Base-by-base conservation (phyloP, 495 filamentous ascomycete genomes). In the Tuber brumale region DNA sequence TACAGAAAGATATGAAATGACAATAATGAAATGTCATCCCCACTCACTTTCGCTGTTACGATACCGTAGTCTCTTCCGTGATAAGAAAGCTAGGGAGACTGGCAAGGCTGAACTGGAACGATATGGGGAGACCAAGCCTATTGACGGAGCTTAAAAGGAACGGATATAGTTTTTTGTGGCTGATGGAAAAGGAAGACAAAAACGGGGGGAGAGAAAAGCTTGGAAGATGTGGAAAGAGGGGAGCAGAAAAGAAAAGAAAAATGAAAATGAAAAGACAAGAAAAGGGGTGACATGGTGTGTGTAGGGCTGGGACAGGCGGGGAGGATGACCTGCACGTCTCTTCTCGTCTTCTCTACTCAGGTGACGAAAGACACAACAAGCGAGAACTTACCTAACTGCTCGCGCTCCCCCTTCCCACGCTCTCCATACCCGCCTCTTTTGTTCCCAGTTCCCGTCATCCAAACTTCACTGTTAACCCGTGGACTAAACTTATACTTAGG, bases 301-400 rank as follows among this genome's bases (percentile, higher is more conserved):
- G 43, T 44, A 31, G 45, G 70, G 72, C n/a, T 69, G 44, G n/a
- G 19, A 78, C 43, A 72, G 48, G 31, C 27, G 61, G 69, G 77
- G 61, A 31, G 57, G 31, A 66, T 16, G 14, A 35, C 57, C 10
- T 16, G 12, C 57, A 3, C 23, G 19, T 35, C 57, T 35, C 14
- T 18, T 31, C 3, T 35, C 27, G 35, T 35, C 57, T 18, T 35
- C 57, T 61, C 12, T 35, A 6, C 27, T n/a, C n/a, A n/a, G n/a
- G n/a, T n/a, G n/a, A n/a, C n/a, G n/a, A n/a, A n/a, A 35, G 57
- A 66, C 57, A 14, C 31, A 16, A 18, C 16, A 66, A 66, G 27
- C 57, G 14, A 19, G 31, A 66, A 66, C 57, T 14, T 66, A 66
- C 57, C 31, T 9, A 35, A 6, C 12, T 3, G 14, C 31, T 61